Percentiles rank a stretch among this genome's conserved stretches.
Conservation (phyloP, 2,329 filamentous ascomycete species). For the Arthrobotrys entomopaga region DNA sequence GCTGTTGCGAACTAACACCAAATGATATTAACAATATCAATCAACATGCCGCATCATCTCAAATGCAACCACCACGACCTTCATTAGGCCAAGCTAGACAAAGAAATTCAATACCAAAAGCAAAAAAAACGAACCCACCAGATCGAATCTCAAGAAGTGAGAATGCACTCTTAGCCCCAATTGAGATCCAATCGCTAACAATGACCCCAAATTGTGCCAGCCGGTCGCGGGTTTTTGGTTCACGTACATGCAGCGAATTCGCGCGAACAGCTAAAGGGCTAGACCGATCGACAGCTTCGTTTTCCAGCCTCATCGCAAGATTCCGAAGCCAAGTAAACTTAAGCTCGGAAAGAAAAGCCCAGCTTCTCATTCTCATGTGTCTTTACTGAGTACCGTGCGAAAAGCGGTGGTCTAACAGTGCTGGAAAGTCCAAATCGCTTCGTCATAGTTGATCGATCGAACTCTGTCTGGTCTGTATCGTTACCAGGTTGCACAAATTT, state of each 20-base stretch:
- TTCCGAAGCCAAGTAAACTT: conserved; percentile 36
- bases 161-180: conserved; percentile 35
- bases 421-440: conserved; percentile 37
- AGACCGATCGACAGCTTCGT: conserved; percentile 14
- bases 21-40: conserved; percentile 7
- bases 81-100: neutral
- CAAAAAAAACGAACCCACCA: conserved; percentile 40
- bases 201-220: conserved; percentile 15
- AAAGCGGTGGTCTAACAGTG: conserved; percentile 39
- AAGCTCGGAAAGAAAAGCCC: conserved; percentile 6
- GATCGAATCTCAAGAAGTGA: conserved; percentile 54
- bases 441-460: conserved; percentile 4
- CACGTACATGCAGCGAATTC: conserved; percentile 11
- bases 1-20: conserved; percentile 24
- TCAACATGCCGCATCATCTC: conserved; percentile 48
- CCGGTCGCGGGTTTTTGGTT: conserved; percentile 26
- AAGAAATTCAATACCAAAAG: conserved; percentile 30
- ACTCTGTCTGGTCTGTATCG: conserved; percentile 27
- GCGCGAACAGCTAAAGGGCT: conserved; percentile 30
- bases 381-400: conserved; percentile 19
- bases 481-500: conserved; percentile 47
- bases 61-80: conserved; percentile 23
- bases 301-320: conserved; percentile 41
- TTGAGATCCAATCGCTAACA: conserved; percentile 48
- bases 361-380: conserved; percentile 24